Base-by-base conservation (phyloP, 2,329 filamentous ascomycete species). In the Apiospora aurea region DNA sequence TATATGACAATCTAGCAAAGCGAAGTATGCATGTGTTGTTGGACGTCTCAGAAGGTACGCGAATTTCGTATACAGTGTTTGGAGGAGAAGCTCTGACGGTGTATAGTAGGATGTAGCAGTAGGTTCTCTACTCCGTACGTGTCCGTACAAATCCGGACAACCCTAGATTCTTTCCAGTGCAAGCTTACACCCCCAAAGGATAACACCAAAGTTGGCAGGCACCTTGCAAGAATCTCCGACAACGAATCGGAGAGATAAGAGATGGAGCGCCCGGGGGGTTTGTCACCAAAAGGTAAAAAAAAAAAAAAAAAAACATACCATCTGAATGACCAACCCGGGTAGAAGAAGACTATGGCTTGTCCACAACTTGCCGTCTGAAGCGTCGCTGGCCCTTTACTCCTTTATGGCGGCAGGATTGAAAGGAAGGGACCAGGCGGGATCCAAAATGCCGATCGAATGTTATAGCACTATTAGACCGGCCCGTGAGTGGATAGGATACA, bases 131-230 rank as follows among this genome's bases (percentile, higher is more conserved):
- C 26, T 29, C 26, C 26, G 26, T 29, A 29, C 26, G 26, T 3
- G 26, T 29, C 26, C 26, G 26, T 34, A 34, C 57, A 64, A 64
- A 64, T 41, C 57, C 57, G 57, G 57, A 64, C 34, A n/a, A 41
- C 57, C 34, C n/a, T 51, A 51, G 49, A 51, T 51, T 51, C 49
- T n/a, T 51, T 51, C 49, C 49, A 14, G 57, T 16, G 34, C 57
- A 38, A 64, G 57, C 57, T 64, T 64, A 64, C 57, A 64, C 34
- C 57, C 57, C 57, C 57, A 38, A 64, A 64, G 18, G 57, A 64
- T 64, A 64, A 38, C 18, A 64, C 34, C 57, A 41, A 64, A 64
- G 57, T 64, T 64, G 34, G 57, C 34, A 29, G 1, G 26, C 26
- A 29, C n/a, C n/a, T 64, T 38, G 34, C 29, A 21, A 64, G 57